A percentile compares a stretch with the other conserved stretches of the same genome.
Evolutionary conservation across 2,329 filamentous ascomycete genomes (phyloP).

Genomic region (Phyllosticta citribraziliensis): DNA sequence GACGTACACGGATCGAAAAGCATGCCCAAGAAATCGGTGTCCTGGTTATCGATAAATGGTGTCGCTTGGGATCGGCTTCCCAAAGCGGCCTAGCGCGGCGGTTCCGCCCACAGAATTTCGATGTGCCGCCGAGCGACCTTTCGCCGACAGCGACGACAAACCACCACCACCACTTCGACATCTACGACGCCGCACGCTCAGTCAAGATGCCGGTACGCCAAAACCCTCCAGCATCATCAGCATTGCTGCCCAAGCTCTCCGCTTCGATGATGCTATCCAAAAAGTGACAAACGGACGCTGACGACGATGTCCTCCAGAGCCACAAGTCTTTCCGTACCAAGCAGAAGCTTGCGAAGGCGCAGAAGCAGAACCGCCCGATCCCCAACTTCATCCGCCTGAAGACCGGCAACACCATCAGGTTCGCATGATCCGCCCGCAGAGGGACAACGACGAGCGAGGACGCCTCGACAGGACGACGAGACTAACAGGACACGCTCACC

Average conservation of each 20-base stretch:
- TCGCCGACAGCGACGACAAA: conserved; percentile 7
- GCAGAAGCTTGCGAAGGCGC: conserved; percentile 99
- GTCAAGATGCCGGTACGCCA: conserved; percentile 11
- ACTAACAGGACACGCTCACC: conserved; percentile 15
- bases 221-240: not conserved
- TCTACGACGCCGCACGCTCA: conserved; percentile 10
- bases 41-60: not conserved
- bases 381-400: conserved; percentile 99
- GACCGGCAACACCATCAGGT: conserved; percentile 99
- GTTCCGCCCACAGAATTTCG: conserved; percentile 10
- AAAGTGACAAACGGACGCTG: not conserved
- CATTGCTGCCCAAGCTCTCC: not conserved
- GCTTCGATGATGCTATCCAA: not conserved
- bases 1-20: too few relatives aligned
- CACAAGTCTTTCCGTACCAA: conserved; percentile 99
- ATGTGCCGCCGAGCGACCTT: not conserved
- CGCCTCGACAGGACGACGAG: not conserved
- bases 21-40: too few relatives aligned
- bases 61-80: not conserved
- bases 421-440: conserved; percentile 36
- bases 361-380: conserved; percentile 99
- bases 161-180: conserved; percentile 10
- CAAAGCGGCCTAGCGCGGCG: not conserved
- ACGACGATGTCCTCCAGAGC: conserved; percentile 51
- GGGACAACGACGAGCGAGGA: not conserved